Percentiles rank a stretch among this genome's conserved stretches.
phyloP scores from a whole-genome alignment of 345 rosid genomes.

The Euphorbia pulcherrima region DNA sequence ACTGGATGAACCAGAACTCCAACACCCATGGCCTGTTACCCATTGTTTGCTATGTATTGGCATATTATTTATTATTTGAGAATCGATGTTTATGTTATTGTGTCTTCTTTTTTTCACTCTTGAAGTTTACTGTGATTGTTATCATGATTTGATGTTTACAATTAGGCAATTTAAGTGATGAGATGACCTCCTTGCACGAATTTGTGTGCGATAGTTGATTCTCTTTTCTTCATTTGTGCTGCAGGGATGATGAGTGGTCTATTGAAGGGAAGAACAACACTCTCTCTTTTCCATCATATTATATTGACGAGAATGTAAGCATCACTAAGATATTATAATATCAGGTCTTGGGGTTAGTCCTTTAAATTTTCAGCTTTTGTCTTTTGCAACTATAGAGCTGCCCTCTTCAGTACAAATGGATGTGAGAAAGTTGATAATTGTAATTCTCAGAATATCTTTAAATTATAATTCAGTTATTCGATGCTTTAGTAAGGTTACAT shows the following conservation, averaged over 20 bases:
- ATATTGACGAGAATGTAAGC: conserved; percentile 93
- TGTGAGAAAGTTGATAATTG: not conserved
- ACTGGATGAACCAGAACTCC: not conserved
- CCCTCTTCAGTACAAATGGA: not conserved
- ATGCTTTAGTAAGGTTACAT: conserved; percentile 3
- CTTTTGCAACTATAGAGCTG: not conserved
- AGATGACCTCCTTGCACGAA: not conserved
- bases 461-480: not conserved
- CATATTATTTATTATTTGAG: not conserved
- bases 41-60: not conserved
- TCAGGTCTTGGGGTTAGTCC: conserved; percentile 15
- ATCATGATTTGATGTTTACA: not conserved
- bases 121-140: not conserved
- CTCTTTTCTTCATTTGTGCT: conserved; percentile 23
- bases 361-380: not conserved
- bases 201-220: conserved; percentile 14
- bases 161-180: not conserved
- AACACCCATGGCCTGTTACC: not conserved
- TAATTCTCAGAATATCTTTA: not conserved
- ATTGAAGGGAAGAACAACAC: conserved; percentile 63
- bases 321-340: conserved; percentile 20
- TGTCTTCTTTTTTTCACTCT: not conserved
- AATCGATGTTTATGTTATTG: not conserved
- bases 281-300: conserved; percentile 80
- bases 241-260: conserved; percentile 92